phyloP scores from a whole-genome alignment of 2,329 filamentous ascomycete species.

The Pseudopyrenochaeta lycopersici region DNA sequence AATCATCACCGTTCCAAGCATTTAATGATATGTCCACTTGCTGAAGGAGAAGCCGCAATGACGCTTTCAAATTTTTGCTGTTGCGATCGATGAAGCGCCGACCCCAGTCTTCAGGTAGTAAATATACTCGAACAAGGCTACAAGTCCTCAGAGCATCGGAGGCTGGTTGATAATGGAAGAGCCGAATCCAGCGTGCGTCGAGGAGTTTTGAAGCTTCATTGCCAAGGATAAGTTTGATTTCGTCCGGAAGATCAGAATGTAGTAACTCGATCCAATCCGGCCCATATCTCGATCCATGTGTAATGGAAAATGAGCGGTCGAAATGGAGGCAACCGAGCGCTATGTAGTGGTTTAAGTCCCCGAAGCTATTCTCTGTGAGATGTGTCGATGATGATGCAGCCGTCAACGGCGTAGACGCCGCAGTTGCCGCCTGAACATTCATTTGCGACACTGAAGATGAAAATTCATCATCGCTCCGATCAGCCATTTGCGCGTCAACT shows the following conservation, averaged over 20 bases:
- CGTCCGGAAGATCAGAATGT: conserved; percentile 24
- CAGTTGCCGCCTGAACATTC: conserved; percentile 1
- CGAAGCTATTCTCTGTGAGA: conserved; percentile 8
- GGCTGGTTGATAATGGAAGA: conserved; percentile 25
- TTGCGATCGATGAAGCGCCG: conserved; percentile 62
- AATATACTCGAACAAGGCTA: conserved; percentile 62
- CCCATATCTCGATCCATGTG: not conserved
- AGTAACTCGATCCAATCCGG: conserved; percentile 38
- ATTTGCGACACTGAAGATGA: not conserved
- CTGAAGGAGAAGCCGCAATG: conserved; percentile 60
- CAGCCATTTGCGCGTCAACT: not conserved
- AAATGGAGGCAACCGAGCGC: conserved; percentile 46
- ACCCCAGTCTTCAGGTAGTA: conserved; percentile 72
- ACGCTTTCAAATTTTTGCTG: conserved; percentile 55
- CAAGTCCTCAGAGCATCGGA: not conserved
- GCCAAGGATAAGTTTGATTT: conserved; percentile 33
- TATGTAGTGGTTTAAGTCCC: conserved; percentile 42
- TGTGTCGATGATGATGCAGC: conserved; percentile 11
- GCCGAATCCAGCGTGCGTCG: conserved; percentile 47
- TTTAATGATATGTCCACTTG: conserved; percentile 64
- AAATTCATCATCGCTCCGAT: not conserved
- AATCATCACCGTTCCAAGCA: conserved; percentile 64
- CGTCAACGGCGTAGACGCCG: conserved; percentile 19
- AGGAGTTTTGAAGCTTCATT: conserved; percentile 36
- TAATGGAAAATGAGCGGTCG: conserved; percentile 6